These are phyloP conservation scores for Solanum pinnatisectum DNA, from an alignment of 257 asterid genomes.

Conservation along the genomic window DNA sequence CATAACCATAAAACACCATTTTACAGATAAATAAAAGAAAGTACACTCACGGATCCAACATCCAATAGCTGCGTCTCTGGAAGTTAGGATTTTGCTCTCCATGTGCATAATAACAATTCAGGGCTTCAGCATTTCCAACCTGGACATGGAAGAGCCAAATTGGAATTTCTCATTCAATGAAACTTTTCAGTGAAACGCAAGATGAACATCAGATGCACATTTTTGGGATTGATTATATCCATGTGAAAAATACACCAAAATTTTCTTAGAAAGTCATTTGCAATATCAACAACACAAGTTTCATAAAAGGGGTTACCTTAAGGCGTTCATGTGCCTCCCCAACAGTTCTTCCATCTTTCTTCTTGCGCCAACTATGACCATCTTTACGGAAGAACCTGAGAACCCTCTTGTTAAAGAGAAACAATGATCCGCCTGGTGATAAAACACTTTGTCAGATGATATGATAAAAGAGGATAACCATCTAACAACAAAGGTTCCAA, in stretches of 20 bases:
- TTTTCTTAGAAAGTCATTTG: not conserved
- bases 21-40: not conserved
- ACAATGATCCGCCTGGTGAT: conserved; percentile 69
- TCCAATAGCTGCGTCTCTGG: conserved; percentile 98
- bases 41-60: conserved; percentile 77
- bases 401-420: conserved; percentile 74
- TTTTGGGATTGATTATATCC: not conserved
- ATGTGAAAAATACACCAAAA: not conserved
- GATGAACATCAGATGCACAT: not conserved
- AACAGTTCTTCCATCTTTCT: conserved; percentile 79
- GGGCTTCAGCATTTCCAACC: conserved; percentile 91
- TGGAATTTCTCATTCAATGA: conserved; percentile 9
- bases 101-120: conserved; percentile 94
- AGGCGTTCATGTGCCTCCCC: conserved; percentile 97
- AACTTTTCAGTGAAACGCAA: not conserved
- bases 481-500: not conserved
- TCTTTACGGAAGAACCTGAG: conserved; percentile 78
- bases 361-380: conserved; percentile 94
- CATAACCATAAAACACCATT: not conserved
- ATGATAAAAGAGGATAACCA: not conserved
- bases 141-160: conserved; percentile 21
- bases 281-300: not conserved
- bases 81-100: conserved; percentile 73
- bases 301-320: conserved; percentile 42
- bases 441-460: not conserved